Evolutionary conservation across 2,329 filamentous ascomycete genomes (phyloP).

Genomic region (Aureobasidium namibiae): DNA sequence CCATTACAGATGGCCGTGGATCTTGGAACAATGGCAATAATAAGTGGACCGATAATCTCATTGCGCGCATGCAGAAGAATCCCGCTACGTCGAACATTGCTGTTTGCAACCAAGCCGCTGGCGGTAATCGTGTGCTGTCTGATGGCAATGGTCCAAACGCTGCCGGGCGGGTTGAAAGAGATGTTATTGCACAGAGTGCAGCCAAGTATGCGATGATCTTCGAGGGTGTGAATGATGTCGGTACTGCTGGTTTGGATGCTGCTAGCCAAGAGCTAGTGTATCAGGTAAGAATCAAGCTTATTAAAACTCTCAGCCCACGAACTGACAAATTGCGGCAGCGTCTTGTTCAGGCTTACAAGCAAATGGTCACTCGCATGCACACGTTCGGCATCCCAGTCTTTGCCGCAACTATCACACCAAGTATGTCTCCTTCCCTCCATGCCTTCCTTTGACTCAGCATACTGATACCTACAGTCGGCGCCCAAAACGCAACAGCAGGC

Average conservation of each 20-base stretch:
- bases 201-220: constrained; percentile 57
- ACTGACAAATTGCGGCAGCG: constrained; percentile 11
- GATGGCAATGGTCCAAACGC: constrained; percentile 57
- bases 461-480: constrained; percentile 34
- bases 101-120: constrained; percentile 58
- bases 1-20: constrained; percentile 32
- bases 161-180: constrained; percentile 53
- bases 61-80: constrained; percentile 43
- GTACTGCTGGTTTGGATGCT: constrained; percentile 28
- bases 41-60: constrained; percentile 49
- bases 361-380: constrained; percentile 49
- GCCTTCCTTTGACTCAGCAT: neutral
- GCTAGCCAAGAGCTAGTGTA: neutral
- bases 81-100: constrained; percentile 41
- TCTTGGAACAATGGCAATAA: neutral
- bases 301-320: neutral
- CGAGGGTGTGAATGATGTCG: constrained; percentile 64
- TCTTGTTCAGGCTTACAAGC: constrained; percentile 50
- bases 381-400: constrained; percentile 49
- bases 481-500: constrained; percentile 35
- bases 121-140: constrained; percentile 55
- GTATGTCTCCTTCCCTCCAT: neutral
- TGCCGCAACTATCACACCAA: constrained; percentile 57
- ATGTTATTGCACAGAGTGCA: constrained; percentile 50
- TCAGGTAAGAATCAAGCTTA: neutral